phyloP scores from a whole-genome alignment of 2,329 filamentous ascomycete species.

The Metarhizium robertsii region DNA sequence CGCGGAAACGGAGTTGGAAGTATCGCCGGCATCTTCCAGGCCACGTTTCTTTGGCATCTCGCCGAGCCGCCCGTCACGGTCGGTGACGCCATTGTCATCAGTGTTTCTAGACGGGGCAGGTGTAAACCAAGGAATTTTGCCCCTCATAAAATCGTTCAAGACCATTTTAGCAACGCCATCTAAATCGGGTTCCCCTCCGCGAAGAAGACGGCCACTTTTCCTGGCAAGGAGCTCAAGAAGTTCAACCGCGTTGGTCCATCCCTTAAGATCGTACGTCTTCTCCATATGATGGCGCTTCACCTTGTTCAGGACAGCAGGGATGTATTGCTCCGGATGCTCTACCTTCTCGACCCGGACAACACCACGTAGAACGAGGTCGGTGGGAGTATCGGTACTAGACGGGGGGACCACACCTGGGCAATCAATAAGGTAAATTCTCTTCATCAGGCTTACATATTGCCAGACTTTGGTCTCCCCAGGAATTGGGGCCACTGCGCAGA shows the following conservation, averaged over 20 bases:
- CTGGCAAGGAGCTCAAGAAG: conserved; percentile 82
- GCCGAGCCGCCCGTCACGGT: conserved; percentile 68
- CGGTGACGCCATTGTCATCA: conserved; percentile 45
- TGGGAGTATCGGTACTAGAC: conserved; percentile 70
- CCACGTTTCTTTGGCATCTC: conserved; percentile 83
- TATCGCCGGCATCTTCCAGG: conserved; percentile 40
- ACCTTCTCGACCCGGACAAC: conserved; percentile 95
- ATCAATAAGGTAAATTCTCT: conserved; percentile 82
- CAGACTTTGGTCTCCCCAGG: conserved; percentile 96
- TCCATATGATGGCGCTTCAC: conserved; percentile 86
- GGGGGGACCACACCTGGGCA: conserved; percentile 95
- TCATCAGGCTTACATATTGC: conserved; percentile 96
- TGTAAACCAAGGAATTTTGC: conserved; percentile 95
- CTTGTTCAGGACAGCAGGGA: conserved; percentile 67
- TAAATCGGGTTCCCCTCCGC: conserved; percentile 88
- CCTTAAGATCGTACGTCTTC: conserved; percentile 81
- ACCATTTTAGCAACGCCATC: conserved; percentile 97
- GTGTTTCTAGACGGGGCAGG: conserved; percentile 57
- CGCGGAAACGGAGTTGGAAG: conserved; percentile 23
- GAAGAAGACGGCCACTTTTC: conserved; percentile 77
- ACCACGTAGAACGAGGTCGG: conserved; percentile 82
- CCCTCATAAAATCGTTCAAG: conserved; percentile 88
- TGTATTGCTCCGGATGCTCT: conserved; percentile 92
- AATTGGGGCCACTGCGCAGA: conserved; percentile 87
- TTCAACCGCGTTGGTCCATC: conserved; percentile 66